These are phyloP conservation scores for Phytopythium boreale DNA, from an alignment of 352 stramenopile genomes.

Conservation along the genomic window DNA sequence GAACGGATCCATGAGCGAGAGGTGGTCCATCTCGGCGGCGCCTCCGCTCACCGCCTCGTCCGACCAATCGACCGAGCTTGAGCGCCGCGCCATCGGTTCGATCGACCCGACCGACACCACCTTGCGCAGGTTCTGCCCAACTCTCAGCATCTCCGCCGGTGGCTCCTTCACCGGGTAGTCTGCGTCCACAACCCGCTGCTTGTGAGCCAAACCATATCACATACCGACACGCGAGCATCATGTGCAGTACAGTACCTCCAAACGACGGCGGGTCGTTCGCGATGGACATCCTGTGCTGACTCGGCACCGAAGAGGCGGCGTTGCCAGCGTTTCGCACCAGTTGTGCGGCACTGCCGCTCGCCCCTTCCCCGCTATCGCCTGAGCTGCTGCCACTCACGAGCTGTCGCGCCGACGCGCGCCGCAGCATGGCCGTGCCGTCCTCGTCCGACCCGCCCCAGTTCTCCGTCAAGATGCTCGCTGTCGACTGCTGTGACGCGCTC, in stretches of 20 bases:
- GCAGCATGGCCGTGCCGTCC: background rate
- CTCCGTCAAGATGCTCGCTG: background rate
- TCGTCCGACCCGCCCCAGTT: conserved; percentile 2
- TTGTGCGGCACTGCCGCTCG: background rate
- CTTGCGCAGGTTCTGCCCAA: conserved; percentile 49
- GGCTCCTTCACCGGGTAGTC: conserved; percentile 8
- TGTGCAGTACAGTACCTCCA: background rate
- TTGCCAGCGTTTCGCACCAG: background rate
- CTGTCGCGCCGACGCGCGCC: conserved; percentile 2
- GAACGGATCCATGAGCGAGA: conserved; percentile 79
- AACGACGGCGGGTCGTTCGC: conserved; percentile 6
- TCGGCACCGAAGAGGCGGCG: background rate
- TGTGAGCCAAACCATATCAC: background rate
- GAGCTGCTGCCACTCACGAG: background rate
- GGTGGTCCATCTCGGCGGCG: conserved; percentile 39
- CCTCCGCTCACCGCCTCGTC: conserved; percentile 22
- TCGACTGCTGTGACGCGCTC: background rate
- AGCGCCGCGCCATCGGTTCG: conserved; percentile 31
- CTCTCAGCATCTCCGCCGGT: conserved; percentile 39
- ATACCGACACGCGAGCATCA: background rate
- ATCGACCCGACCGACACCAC: conserved; percentile 57
- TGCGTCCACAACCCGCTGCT: background rate
- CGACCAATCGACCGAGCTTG: conserved; percentile 69
- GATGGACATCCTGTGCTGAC: background rate
- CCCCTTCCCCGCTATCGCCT: background rate